Evolutionary conservation across 2,329 filamentous ascomycete genomes (phyloP).

Genomic region (Volutella citrinella): DNA sequence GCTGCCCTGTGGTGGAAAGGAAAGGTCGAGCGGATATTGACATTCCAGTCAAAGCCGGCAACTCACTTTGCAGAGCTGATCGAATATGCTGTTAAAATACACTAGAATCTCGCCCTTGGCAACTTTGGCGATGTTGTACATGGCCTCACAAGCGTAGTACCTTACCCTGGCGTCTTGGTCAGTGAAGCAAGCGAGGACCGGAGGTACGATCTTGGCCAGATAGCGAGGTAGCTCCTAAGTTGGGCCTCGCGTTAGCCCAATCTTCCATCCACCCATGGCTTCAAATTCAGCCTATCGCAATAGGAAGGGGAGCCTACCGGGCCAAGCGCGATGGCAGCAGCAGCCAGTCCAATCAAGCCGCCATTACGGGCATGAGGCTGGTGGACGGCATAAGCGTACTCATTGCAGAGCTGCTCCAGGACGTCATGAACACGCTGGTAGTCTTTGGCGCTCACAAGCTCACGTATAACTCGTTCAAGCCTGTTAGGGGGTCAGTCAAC

Average conservation of each 20-base stretch:
- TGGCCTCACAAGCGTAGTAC: conserved; percentile 98
- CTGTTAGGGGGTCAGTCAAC: conserved; percentile 41
- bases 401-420: conserved; percentile 93
- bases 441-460: conserved; percentile 73
- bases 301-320: conserved; percentile 61
- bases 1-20: too few species aligned
- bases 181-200: conserved; percentile 93
- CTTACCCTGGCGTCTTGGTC: conserved; percentile 96
- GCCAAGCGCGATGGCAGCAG: conserved; percentile 91
- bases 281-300: too few species aligned
- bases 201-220: conserved; percentile 89
- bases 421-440: conserved; percentile 80
- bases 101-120: conserved; percentile 95
- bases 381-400: conserved; percentile 96
- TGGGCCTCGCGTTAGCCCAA: too few species aligned
- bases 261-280: too few species aligned
- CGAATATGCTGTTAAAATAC: conserved; percentile 98
- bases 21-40: too few species aligned
- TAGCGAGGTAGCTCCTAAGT: conserved; percentile 89
- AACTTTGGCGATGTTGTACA: conserved; percentile 99
- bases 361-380: conserved; percentile 96
- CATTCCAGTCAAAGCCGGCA: too few species aligned
- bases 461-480: conserved; percentile 86
- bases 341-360: conserved; percentile 90
- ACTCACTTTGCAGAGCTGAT: conserved; percentile 87